Conservation (phyloP, 1,284 basidiomycete species). For the Heterobasidion annosum region DNA sequence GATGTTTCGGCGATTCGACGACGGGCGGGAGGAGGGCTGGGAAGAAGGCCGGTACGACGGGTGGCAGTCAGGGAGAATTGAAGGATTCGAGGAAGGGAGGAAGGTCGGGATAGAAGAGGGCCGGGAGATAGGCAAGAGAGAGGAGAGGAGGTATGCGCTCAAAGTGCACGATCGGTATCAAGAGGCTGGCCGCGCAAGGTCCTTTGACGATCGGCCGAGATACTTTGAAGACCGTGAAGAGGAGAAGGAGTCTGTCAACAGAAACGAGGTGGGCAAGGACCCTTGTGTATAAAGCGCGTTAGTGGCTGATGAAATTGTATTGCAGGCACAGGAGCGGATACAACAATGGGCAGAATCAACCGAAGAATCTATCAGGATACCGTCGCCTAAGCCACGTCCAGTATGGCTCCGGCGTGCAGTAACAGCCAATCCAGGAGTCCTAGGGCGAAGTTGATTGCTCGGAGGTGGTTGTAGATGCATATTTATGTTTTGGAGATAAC, state of each 20-base stretch:
- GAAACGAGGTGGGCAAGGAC: background rate
- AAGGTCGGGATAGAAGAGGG: slow-evolving; percentile 30
- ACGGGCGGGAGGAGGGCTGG: slow-evolving; percentile 33
- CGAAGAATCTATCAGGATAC: background rate
- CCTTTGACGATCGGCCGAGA: background rate
- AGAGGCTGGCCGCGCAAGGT: background rate
- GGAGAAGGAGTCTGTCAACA: background rate
- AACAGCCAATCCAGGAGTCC: background rate
- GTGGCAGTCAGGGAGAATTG: slow-evolving; percentile 30
- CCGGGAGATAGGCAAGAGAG: slow-evolving; percentile 30
- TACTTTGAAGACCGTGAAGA: background rate
- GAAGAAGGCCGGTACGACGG: slow-evolving; percentile 36
- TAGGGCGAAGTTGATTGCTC: background rate
- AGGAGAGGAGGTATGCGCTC: slow-evolving; percentile 41
- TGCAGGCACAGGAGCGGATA: slow-evolving; percentile 1
- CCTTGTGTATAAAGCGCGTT: background rate
- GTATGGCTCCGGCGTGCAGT: slow-evolving; percentile 3
- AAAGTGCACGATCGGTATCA: slow-evolving; percentile 38
- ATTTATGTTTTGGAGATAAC: no score
- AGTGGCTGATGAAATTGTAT: background rate
- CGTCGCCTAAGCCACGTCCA: slow-evolving; percentile 2
- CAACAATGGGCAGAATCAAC: slow-evolving; percentile 3
- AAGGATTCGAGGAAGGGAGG: slow-evolving; percentile 38
- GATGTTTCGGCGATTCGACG: slow-evolving; percentile 27
- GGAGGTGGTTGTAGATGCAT: background rate